Percentiles rank a stretch among this genome's conserved stretches.
Evolutionary conservation across 2,329 filamentous ascomycete species (phyloP).

Genomic region (Alternaria atra): DNA sequence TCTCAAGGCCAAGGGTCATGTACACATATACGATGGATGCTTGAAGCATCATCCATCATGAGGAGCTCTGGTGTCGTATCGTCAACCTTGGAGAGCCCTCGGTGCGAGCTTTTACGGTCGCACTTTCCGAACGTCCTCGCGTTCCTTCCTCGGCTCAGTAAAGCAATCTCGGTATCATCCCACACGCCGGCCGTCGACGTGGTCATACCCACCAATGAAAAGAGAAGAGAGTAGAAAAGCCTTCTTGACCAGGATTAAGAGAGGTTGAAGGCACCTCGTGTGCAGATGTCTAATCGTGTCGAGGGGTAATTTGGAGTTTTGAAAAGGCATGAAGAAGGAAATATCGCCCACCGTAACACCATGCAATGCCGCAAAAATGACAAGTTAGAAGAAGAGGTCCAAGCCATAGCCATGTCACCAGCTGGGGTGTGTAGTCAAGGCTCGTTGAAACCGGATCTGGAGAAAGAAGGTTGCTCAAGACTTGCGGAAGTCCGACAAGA

Average conservation of each 20-base stretch:
- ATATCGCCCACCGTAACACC: conserved; percentile 45
- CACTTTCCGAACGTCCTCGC: conserved; percentile 25
- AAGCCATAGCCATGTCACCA: conserved; percentile 17
- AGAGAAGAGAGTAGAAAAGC: conserved; percentile 33
- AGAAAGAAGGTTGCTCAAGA: conserved; percentile 54
- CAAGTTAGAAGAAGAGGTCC: conserved; percentile 26
- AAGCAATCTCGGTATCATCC: conserved; percentile 38
- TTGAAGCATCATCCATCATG: conserved; percentile 29
- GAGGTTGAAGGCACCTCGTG: conserved; percentile 35
- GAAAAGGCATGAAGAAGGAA: conserved; percentile 29
- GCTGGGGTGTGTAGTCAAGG: conserved; percentile 11
- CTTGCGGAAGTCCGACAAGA: conserved; percentile 67
- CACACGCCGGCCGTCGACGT: conserved; percentile 27
- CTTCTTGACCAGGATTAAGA: conserved; percentile 41
- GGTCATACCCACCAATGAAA: conserved; percentile 36
- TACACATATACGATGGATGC: conserved; percentile 34
- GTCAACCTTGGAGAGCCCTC: conserved; percentile 40
- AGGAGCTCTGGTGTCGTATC: conserved; percentile 43
- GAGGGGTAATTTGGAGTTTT: conserved; percentile 40
- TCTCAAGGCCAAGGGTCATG: conserved; percentile 24
- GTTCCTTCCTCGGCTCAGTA: conserved; percentile 15
- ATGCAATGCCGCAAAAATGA: conserved; percentile 52
- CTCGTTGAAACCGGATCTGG: conserved; percentile 8
- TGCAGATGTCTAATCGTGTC: conserved; percentile 46
- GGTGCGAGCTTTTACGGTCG: conserved; percentile 42